These are phyloP conservation scores for Globisporangium uncinulatum DNA, from an alignment of 352 stramenopile species.

Conservation along the genomic window DNA sequence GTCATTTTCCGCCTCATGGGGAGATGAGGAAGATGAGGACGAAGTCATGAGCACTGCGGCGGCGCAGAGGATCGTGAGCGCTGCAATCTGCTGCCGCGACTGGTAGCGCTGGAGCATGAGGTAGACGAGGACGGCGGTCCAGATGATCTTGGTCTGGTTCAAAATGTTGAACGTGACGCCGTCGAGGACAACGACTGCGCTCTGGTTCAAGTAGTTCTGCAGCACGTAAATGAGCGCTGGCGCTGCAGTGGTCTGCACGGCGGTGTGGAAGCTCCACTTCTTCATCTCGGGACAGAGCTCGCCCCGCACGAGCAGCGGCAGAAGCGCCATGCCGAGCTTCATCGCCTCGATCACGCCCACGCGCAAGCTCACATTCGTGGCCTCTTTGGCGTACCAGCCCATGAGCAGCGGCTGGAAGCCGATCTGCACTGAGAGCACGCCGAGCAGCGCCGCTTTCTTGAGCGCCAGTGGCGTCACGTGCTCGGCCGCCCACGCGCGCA, in stretches of 20 bases:
- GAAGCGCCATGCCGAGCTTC: conserved; percentile 60
- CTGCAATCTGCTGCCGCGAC: conserved; percentile 59
- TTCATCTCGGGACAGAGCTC: conserved; percentile 49
- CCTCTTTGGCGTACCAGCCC: conserved; percentile 59
- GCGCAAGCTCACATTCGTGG: conserved; percentile 54
- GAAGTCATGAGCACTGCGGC: conserved; percentile 76
- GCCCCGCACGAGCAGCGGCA: conserved; percentile 49
- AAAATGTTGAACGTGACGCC: conserved; percentile 83
- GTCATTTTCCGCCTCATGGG: neutral
- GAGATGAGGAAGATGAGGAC: conserved; percentile 17
- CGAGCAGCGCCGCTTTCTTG: conserved; percentile 53
- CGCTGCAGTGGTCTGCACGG: conserved; percentile 56
- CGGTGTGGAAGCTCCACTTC: conserved; percentile 50
- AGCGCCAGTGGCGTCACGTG: conserved; percentile 31
- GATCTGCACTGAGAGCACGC: conserved; percentile 66
- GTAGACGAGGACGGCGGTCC: conserved; percentile 79
- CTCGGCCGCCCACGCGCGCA: conserved; percentile 4
- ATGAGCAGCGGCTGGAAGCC: conserved; percentile 76
- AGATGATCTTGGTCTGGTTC: conserved; percentile 89
- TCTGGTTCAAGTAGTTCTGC: conserved; percentile 81
- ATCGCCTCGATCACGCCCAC: conserved; percentile 72
- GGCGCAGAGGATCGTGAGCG: conserved; percentile 60
- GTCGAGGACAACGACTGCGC: conserved; percentile 68
- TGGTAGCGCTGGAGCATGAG: conserved; percentile 67
- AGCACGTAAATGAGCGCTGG: conserved; percentile 80